phyloP scores from a whole-genome alignment of 2,329 filamentous ascomycete genomes.

The Trichoderma sp. region DNA sequence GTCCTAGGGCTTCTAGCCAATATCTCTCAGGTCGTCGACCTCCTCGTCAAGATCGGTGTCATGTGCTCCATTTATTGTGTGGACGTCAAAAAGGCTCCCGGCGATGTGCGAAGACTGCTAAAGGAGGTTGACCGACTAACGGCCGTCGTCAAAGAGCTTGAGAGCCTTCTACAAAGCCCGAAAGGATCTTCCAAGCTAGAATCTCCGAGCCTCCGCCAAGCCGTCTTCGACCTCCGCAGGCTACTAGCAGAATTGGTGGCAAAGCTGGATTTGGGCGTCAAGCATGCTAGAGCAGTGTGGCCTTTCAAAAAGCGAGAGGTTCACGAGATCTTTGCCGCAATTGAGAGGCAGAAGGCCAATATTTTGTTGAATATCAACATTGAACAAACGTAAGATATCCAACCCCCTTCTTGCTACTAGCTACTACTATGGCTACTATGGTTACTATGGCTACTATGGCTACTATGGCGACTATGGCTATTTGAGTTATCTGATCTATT shows the following conservation, averaged over 20 bases:
- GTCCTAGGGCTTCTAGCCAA: constrained; percentile 18
- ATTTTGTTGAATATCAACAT: constrained; percentile 12
- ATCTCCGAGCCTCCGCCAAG: background rate
- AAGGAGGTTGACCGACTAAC: constrained; percentile 16
- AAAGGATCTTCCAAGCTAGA: constrained; percentile 13
- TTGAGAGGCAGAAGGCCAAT: constrained; percentile 8
- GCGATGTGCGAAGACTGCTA: constrained; percentile 16
- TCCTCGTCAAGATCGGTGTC: constrained; percentile 20
- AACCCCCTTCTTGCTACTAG: background rate
- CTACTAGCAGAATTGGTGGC: background rate
- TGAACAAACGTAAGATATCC: constrained; percentile 14
- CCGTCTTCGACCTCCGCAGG: background rate
- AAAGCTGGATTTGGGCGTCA: constrained; percentile 15
- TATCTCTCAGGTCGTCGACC: constrained; percentile 18
- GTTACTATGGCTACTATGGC: too few species aligned
- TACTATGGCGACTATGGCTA: too few species aligned
- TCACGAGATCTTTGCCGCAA: background rate
- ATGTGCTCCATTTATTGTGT: constrained; percentile 19
- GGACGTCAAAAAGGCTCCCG: constrained; percentile 15
- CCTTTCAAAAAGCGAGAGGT: constrained; percentile 17
- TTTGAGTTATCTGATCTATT: too few species aligned
- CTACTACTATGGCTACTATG: background rate
- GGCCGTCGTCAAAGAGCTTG: constrained; percentile 17
- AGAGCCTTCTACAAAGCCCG: constrained; percentile 3
- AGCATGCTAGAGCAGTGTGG: constrained; percentile 13